These are phyloP conservation scores for Dothistroma pini DNA, from an alignment of 2,329 filamentous ascomycete genomes.

Conservation along the genomic window DNA sequence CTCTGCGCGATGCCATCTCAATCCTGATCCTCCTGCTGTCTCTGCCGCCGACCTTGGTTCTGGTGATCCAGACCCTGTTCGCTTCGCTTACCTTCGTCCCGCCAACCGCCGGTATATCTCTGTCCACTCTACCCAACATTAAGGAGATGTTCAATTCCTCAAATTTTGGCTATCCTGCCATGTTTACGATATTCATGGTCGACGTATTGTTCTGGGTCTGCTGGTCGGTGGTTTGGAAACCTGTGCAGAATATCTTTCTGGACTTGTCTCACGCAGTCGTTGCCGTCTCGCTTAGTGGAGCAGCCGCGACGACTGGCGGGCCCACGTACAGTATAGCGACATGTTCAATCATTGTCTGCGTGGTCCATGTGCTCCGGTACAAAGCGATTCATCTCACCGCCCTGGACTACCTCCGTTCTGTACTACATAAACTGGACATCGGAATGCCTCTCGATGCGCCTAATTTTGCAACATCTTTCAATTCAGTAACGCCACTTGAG, in stretches of 20 bases:
- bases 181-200: slow-evolving; percentile 79
- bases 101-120: slow-evolving; percentile 62
- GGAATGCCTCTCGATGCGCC: slow-evolving; percentile 30
- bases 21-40: slow-evolving; percentile 95
- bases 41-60: slow-evolving; percentile 81
- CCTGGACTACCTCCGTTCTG: slow-evolving; percentile 37
- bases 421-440: slow-evolving; percentile 36
- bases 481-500: slow-evolving; percentile 30
- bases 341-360: slow-evolving; percentile 64
- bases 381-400: slow-evolving; percentile 44
- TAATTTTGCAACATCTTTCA: slow-evolving; percentile 30
- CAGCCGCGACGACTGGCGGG: slow-evolving; percentile 64
- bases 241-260: slow-evolving; percentile 80
- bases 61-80: slow-evolving; percentile 87
- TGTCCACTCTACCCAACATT: slow-evolving; percentile 68
- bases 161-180: slow-evolving; percentile 71
- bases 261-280: slow-evolving; percentile 92
- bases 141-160: slow-evolving; percentile 89
- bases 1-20: slow-evolving; percentile 90
- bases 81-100: slow-evolving; percentile 90
- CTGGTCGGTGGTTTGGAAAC: slow-evolving; percentile 84
- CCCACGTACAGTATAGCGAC: slow-evolving; percentile 68
- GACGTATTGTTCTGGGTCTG: slow-evolving; percentile 74
- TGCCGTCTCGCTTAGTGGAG: slow-evolving; percentile 82
- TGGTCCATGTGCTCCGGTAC: slow-evolving; percentile 51